Conservation (phyloP, 1,284 basidiomycete species). For the Athelia psychrophila region DNA sequence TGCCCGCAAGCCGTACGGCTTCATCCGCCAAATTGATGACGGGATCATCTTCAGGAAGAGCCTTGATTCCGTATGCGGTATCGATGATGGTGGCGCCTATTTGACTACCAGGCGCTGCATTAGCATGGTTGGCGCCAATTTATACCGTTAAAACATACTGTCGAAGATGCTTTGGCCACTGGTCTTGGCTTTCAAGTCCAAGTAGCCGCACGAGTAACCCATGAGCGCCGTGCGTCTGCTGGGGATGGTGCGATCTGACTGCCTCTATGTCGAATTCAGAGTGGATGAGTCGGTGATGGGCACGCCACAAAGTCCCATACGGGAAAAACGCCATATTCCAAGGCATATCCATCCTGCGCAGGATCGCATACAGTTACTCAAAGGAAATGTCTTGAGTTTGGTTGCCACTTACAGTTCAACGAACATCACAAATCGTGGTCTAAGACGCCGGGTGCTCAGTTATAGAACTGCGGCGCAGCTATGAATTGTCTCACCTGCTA, state of each 20-base stretch:
- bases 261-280: conserved; percentile 17
- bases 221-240: conserved; percentile 14
- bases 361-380: conserved; percentile 19
- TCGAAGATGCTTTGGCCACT: conserved; percentile 20
- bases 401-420: conserved; percentile 23
- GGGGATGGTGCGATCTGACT: not conserved
- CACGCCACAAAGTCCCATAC: conserved; percentile 14
- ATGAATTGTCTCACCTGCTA: conserved; percentile 22
- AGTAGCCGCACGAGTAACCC: conserved; percentile 14
- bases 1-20: conserved; percentile 6
- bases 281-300: conserved; percentile 19
- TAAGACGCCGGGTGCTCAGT: not conserved
- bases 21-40: conserved; percentile 27
- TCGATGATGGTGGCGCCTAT: conserved; percentile 11
- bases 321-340: conserved; percentile 12
- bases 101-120: conserved; percentile 6
- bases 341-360: conserved; percentile 19
- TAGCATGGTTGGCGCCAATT: conserved; percentile 12
- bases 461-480: not conserved
- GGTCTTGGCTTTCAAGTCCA: conserved; percentile 24
- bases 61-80: conserved; percentile 9
- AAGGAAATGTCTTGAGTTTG: too few species aligned
- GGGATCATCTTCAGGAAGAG: conserved; percentile 27
- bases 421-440: conserved; percentile 11
- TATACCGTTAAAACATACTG: conserved; percentile 15